Evolutionary conservation across 208 protist genomes (phyloP).

Genomic region (Trypanosoma boissoni): DNA sequence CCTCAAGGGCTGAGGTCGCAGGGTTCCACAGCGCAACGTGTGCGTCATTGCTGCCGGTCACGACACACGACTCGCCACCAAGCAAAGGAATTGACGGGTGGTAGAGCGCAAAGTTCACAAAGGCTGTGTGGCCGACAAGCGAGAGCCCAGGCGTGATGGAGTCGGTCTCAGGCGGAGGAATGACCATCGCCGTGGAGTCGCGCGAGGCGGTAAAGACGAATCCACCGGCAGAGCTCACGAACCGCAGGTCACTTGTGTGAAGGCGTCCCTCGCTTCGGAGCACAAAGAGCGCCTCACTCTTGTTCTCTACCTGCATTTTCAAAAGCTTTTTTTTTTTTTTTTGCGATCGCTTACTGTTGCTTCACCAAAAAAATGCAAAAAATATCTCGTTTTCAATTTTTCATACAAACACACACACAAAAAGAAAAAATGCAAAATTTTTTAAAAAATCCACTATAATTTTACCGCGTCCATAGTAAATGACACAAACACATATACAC

Average conservation of each 20-base stretch:
- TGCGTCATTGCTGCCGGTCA: slow-evolving; percentile 76
- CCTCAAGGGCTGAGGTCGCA: slow-evolving; percentile 41
- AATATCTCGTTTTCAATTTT: too few species aligned
- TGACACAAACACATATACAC: not conserved
- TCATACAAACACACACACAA: too few species aligned
- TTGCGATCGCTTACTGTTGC: not conserved
- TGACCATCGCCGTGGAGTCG: slow-evolving; percentile 48
- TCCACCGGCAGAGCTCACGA: slow-evolving; percentile 27
- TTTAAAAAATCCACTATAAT: too few species aligned
- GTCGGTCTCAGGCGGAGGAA: slow-evolving; percentile 22
- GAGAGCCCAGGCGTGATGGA: slow-evolving; percentile 6
- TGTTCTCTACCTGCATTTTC: not conserved
- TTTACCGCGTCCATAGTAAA: too few species aligned
- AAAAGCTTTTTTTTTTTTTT: not conserved
- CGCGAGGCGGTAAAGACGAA: slow-evolving; percentile 51
- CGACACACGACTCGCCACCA: slow-evolving; percentile 34
- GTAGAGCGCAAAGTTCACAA: slow-evolving; percentile 78
- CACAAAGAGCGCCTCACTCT: slow-evolving; percentile 31
- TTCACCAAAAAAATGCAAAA: too few species aligned
- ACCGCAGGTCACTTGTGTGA: slow-evolving; percentile 60
- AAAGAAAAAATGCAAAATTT: too few species aligned
- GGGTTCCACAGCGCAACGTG: slow-evolving; percentile 68
- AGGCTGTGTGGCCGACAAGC: slow-evolving; percentile 64
- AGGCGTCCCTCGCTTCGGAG: slow-evolving; percentile 53
- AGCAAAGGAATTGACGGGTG: slow-evolving; percentile 43